Evolutionary conservation across 495 filamentous ascomycete genomes (phyloP), one percentile per base, ranked within the genome.

Genomic region (Neurospora sp.): DNA sequence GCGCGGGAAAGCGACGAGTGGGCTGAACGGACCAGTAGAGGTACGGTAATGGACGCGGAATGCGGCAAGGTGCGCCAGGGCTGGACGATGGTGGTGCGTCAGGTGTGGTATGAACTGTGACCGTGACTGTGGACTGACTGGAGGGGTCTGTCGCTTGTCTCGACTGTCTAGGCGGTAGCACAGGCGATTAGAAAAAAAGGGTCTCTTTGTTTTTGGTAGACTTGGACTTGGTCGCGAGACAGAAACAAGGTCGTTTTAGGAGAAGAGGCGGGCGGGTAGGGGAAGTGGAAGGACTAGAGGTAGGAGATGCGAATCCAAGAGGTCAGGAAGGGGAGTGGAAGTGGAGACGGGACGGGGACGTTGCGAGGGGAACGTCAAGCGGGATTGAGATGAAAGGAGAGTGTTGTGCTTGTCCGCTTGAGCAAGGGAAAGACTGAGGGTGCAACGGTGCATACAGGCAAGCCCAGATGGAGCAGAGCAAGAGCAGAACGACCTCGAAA

Each of bases 1-100:
- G 77, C 72, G 35, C 75, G 74, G 77, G 75, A 75, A 75, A 16
- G 54, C 27, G 54, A 31, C 14, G 3, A 66, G 27, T 66, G 54
- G 54, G 54, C 14, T 66, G 27, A 37, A 66, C 54, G 54, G 27
- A 66, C 54, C 54, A 66, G 54, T 66, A 66, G 54, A 62, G 54
- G 27, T 66, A 35, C 12, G 27, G 54, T 66, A 66, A 66, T 66
- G 54, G 54, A 66, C 54, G 54, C 27, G 54, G 27, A 66, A 66
- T 66, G 54, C 54, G 54, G 54, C 54, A 66, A 66, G 54, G 54
- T 66, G 54, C 54, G 54, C 54, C 54, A 66, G 54, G 54, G 54
- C 54, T 66, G 54, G 54, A 16, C 54, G 54, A 66, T 66, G 54
- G 54, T 66, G 31, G 27, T 66, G 54, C 54, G 54, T 66, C 54